Percentiles rank a stretch among this genome's conserved stretches.
Evolutionary conservation across 202 grass and related monocot species (phyloP).

Genomic region (Hordeum pubiflorum): DNA sequence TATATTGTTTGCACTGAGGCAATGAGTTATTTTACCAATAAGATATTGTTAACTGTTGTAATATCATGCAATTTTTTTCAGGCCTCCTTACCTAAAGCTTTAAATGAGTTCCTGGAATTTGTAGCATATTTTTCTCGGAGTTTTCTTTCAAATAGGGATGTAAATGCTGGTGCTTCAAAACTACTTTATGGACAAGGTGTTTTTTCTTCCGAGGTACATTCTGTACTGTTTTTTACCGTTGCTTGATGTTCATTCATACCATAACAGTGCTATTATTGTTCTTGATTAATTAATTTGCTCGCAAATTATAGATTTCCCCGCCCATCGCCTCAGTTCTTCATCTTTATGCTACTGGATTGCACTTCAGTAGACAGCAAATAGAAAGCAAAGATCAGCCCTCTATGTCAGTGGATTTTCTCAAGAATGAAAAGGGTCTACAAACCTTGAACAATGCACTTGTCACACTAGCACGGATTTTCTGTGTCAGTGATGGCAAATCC

Average conservation of each 20-base stretch:
- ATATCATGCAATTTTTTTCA: slow-evolving; percentile 38
- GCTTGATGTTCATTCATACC: not conserved
- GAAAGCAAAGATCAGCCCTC: slow-evolving; percentile 21
- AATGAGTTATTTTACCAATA: not conserved
- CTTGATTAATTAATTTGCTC: not conserved
- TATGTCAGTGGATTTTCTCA: slow-evolving; percentile 24
- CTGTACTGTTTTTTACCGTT: not conserved
- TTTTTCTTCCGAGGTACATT: slow-evolving; percentile 55
- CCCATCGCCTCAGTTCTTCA: slow-evolving; percentile 40
- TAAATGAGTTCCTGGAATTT: slow-evolving; percentile 52
- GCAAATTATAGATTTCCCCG: slow-evolving; percentile 41
- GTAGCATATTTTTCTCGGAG: slow-evolving; percentile 47
- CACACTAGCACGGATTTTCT: slow-evolving; percentile 28
- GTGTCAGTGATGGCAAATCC: not conserved
- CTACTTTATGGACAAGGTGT: slow-evolving; percentile 44
- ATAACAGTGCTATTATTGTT: slow-evolving; percentile 4
- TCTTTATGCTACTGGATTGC: slow-evolving; percentile 60
- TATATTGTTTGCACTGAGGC: not conserved
- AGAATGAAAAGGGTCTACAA: slow-evolving; percentile 30
- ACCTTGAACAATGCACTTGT: slow-evolving; percentile 34
- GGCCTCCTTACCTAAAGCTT: slow-evolving; percentile 30
- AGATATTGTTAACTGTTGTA: not conserved
- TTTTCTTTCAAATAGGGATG: slow-evolving; percentile 37
- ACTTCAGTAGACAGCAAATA: slow-evolving; percentile 31
- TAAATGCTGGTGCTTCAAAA: slow-evolving; percentile 27